Conservation (phyloP, 257 asterid genomes). For the Agastache rugosa region DNA sequence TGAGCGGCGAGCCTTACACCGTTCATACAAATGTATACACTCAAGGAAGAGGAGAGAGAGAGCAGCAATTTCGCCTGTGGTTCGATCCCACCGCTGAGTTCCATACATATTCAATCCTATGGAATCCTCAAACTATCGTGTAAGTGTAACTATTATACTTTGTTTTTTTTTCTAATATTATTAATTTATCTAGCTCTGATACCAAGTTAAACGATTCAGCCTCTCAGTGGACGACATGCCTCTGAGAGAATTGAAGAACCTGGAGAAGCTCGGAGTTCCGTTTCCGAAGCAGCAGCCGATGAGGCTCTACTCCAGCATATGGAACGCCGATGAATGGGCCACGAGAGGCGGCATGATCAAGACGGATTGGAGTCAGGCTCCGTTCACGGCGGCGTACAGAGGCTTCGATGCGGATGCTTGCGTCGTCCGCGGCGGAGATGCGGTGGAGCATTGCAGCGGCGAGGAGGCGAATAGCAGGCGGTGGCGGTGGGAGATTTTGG, state of each 20-base stretch:
- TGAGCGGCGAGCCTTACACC: conserved; percentile 49
- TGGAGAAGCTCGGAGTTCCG: conserved; percentile 45
- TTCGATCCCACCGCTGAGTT: conserved; percentile 59
- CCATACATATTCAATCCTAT: conserved; percentile 47
- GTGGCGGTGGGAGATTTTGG: conserved; percentile 33
- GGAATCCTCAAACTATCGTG: conserved; percentile 58
- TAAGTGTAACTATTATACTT: too few species aligned
- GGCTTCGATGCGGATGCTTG: conserved; percentile 34
- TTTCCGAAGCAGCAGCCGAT: conserved; percentile 52
- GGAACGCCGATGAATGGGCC: conserved; percentile 67
- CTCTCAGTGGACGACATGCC: conserved; percentile 39
- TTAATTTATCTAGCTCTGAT: background rate
- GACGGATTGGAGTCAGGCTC: conserved; percentile 58
- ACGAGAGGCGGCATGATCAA: conserved; percentile 57
- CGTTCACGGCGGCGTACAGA: conserved; percentile 50
- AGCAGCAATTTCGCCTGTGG: conserved; percentile 63
- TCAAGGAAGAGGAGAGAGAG: conserved; percentile 54
- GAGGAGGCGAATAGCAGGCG: background rate
- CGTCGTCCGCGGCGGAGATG: background rate
- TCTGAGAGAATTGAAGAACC: conserved; percentile 51
- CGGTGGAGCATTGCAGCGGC: background rate
- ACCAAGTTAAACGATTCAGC: background rate
- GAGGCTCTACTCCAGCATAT: conserved; percentile 50
- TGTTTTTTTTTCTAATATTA: background rate
- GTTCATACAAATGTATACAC: conserved; percentile 57